These are phyloP conservation scores for Setomelanomma holmii DNA, from an alignment of 2,329 filamentous ascomycete genomes.

Conservation along the genomic window DNA sequence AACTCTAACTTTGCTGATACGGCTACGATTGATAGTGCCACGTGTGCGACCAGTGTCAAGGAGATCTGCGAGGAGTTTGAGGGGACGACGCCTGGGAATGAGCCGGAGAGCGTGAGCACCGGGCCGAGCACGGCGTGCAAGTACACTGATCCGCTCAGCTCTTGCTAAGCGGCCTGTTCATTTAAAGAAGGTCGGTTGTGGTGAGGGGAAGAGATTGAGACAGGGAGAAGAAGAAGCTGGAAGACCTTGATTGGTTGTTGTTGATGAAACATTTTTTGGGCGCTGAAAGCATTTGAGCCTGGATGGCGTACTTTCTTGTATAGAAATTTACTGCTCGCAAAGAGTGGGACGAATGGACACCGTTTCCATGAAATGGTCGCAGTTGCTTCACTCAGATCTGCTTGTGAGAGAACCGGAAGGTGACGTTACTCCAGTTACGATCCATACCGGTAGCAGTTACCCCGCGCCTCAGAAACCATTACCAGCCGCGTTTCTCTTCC, in stretches of 20 bases:
- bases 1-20: constrained; percentile 62
- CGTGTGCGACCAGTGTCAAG: constrained; percentile 40
- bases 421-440: background rate
- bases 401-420: background rate
- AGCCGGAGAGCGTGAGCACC: constrained; percentile 38
- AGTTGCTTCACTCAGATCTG: background rate
- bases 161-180: constrained; percentile 31
- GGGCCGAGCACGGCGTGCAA: constrained; percentile 38
- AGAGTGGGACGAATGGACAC: background rate
- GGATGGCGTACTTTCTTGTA: constrained; percentile 22
- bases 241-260: background rate
- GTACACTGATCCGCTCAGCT: constrained; percentile 39
- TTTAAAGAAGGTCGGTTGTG: background rate
- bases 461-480: too few species aligned
- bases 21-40: constrained; percentile 51
- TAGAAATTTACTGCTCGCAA: constrained; percentile 9
- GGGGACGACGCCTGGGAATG: constrained; percentile 38
- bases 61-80: constrained; percentile 45
- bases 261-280: constrained; percentile 10
- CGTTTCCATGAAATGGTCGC: background rate
- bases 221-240: background rate
- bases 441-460: too few species aligned
- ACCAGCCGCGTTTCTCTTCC: too few species aligned
- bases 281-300: constrained; percentile 12
- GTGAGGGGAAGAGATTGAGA: background rate